phyloP scores from a whole-genome alignment of 2,329 filamentous ascomycete genomes.

The Pseudophaeomoniella oleicola region DNA sequence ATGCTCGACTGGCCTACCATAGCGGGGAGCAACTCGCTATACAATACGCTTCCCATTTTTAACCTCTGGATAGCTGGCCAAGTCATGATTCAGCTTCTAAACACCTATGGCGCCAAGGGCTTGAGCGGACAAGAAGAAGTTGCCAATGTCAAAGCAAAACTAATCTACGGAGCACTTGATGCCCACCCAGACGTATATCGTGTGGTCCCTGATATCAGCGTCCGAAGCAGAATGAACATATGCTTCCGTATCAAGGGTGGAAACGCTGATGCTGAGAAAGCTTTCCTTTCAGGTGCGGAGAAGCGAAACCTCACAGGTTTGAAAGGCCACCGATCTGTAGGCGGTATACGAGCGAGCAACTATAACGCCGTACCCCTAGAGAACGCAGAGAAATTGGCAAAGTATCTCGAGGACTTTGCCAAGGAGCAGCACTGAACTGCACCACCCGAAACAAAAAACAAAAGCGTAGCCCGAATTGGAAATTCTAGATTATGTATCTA shows the following conservation, averaged over 20 bases:
- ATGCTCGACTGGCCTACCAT: constrained; percentile 73
- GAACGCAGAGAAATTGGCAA: constrained; percentile 26
- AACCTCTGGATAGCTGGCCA: constrained; percentile 85
- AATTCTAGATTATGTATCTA: no score
- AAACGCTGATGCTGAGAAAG: constrained; percentile 52
- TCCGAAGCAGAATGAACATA: constrained; percentile 84
- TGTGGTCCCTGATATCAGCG: constrained; percentile 61
- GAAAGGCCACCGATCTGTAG: constrained; percentile 78
- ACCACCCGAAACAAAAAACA: no score
- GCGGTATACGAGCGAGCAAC: constrained; percentile 73
- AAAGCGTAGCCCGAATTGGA: no score
- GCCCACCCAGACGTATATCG: constrained; percentile 57
- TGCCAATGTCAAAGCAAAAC: constrained; percentile 56
- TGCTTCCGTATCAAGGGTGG: constrained; percentile 62
- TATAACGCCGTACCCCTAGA: constrained; percentile 65
- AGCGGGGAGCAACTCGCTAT: constrained; percentile 85
- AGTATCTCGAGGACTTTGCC: constrained; percentile 40
- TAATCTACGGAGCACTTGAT: constrained; percentile 68
- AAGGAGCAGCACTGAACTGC: constrained; percentile 1
- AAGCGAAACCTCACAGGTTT: constrained; percentile 58
- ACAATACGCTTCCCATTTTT: constrained; percentile 93
- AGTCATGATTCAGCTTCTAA: constrained; percentile 64
- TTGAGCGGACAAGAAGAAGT: constrained; percentile 64
- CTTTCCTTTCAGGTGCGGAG: constrained; percentile 61
- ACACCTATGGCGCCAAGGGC: constrained; percentile 47